Percentiles rank a stretch among this genome's conserved stretches.
Conservation (phyloP, 768 basidiomycete genomes). For the Agaricus bisporus region DNA sequence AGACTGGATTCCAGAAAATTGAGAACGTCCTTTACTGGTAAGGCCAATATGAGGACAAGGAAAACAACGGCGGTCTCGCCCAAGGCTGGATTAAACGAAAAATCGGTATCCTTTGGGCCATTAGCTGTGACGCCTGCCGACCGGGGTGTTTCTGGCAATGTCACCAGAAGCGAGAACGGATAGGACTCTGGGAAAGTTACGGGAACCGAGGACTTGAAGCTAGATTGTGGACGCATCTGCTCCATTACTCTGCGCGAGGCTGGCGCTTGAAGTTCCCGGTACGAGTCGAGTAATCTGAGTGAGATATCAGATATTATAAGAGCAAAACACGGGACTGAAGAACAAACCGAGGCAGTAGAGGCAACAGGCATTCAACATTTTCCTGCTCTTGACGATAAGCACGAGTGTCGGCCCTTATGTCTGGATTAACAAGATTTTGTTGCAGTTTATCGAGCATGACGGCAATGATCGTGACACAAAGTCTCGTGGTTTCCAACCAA, state of each 20-base stretch:
- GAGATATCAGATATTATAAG: slow-evolving; percentile 3
- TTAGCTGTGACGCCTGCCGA: slow-evolving; percentile 29
- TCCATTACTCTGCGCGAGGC: slow-evolving; percentile 66
- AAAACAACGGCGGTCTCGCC: slow-evolving; percentile 87
- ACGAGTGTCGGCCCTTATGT: slow-evolving; percentile 52
- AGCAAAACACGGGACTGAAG: not conserved
- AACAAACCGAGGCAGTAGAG: slow-evolving; percentile 76
- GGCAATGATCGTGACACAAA: slow-evolving; percentile 84
- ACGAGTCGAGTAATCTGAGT: slow-evolving; percentile 76
- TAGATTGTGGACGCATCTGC: slow-evolving; percentile 52
- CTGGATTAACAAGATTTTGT: slow-evolving; percentile 66
- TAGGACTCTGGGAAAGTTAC: slow-evolving; percentile 92
- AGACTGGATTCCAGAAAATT: slow-evolving; percentile 74
- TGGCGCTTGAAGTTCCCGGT: slow-evolving; percentile 72
- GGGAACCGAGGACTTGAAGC: slow-evolving; percentile 53
- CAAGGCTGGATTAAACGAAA: slow-evolving; percentile 64
- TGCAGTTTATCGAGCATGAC: slow-evolving; percentile 90
- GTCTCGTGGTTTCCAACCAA: slow-evolving; percentile 88
- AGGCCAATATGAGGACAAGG: slow-evolving; percentile 74
- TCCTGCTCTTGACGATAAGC: slow-evolving; percentile 79
- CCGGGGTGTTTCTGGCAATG: slow-evolving; percentile 50
- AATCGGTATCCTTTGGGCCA: slow-evolving; percentile 38
- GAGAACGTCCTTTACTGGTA: slow-evolving; percentile 69
- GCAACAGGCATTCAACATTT: slow-evolving; percentile 81
- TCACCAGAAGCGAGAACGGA: slow-evolving; percentile 78